These are phyloP conservation scores for Fusarium floridanum DNA, from an alignment of 2,329 filamentous ascomycete genomes.

Conservation along the genomic window DNA sequence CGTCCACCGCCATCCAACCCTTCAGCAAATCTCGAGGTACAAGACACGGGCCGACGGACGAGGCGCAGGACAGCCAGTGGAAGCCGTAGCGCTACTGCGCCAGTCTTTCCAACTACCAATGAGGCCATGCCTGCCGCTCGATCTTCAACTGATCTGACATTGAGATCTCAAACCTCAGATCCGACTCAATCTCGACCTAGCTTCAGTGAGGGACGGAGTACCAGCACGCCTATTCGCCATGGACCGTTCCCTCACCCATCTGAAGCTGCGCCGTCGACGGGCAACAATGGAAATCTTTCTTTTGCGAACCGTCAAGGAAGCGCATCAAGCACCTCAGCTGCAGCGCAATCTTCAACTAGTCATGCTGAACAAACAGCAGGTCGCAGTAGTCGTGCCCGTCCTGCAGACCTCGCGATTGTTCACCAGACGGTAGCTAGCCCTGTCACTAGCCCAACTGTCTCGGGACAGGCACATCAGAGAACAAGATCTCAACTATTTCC, in stretches of 20 bases:
- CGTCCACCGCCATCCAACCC: conserved; percentile 59
- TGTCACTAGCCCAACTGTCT: conserved; percentile 48
- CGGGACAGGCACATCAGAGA: conserved; percentile 56
- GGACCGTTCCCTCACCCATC: conserved; percentile 38
- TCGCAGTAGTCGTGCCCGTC: conserved; percentile 48
- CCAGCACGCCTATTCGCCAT: conserved; percentile 53
- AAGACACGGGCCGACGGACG: conserved; percentile 46
- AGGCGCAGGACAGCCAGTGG: conserved; percentile 67
- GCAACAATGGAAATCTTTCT: conserved; percentile 46
- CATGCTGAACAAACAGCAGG: conserved; percentile 40
- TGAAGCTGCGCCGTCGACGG: conserved; percentile 35
- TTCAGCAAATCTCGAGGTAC: conserved; percentile 49
- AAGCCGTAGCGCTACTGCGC: conserved; percentile 67
- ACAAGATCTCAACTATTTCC: conserved; percentile 66
- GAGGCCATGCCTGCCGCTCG: conserved; percentile 66
- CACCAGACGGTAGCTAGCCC: conserved; percentile 51
- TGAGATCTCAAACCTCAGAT: conserved; percentile 58
- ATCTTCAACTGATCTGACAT: conserved; percentile 74
- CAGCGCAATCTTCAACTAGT: conserved; percentile 18
- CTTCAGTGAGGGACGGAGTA: conserved; percentile 59
- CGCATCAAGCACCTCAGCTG: conserved; percentile 10
- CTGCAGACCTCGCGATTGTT: conserved; percentile 57
- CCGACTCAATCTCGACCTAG: conserved; percentile 54
- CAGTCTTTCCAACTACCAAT: conserved; percentile 56
- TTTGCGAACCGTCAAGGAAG: conserved; percentile 55